Evolutionary conservation across 352 stramenopile genomes (phyloP).

Genomic region (Pythium apleroticum): DNA sequence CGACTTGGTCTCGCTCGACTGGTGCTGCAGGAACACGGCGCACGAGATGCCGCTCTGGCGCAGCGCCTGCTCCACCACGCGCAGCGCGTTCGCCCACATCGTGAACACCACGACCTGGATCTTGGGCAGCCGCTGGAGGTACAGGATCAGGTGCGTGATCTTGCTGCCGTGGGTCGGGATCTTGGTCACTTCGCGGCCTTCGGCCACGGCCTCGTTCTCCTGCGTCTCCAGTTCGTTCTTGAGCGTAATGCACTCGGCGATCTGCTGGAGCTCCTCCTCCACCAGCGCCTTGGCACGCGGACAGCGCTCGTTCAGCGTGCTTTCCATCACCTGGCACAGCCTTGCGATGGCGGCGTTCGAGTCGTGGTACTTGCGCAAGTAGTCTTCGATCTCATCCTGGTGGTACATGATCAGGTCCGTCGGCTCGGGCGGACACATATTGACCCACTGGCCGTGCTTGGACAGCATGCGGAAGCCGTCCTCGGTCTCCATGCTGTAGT

Average conservation of each 20-base stretch:
- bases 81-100: conserved; percentile 72
- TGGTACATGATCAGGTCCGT: conserved; percentile 63
- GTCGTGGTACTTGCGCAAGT: conserved; percentile 59
- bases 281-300: conserved; percentile 42
- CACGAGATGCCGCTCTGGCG: conserved; percentile 52
- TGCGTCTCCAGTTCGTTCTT: conserved; percentile 32
- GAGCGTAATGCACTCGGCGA: conserved; percentile 52
- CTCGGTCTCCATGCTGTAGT: conserved; percentile 42
- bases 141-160: conserved; percentile 67
- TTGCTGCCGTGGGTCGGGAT: conserved; percentile 70
- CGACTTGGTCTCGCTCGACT: conserved; percentile 78
- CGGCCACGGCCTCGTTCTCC: conserved; percentile 16
- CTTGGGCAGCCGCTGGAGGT: conserved; percentile 45
- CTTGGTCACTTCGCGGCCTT: background rate
- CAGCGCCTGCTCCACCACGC: conserved; percentile 63
- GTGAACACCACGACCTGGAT: conserved; percentile 84
- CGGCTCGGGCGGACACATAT: conserved; percentile 48
- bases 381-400: conserved; percentile 65
- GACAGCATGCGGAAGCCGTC: conserved; percentile 70
- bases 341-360: conserved; percentile 38
- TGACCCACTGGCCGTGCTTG: conserved; percentile 44
- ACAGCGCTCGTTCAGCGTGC: conserved; percentile 59
- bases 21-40: conserved; percentile 72
- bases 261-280: conserved; percentile 48
- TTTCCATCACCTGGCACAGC: conserved; percentile 55